These are phyloP conservation scores for Talaromyces rugulosus DNA, from an alignment of 2,329 filamentous ascomycete genomes.

Conservation along the genomic window DNA sequence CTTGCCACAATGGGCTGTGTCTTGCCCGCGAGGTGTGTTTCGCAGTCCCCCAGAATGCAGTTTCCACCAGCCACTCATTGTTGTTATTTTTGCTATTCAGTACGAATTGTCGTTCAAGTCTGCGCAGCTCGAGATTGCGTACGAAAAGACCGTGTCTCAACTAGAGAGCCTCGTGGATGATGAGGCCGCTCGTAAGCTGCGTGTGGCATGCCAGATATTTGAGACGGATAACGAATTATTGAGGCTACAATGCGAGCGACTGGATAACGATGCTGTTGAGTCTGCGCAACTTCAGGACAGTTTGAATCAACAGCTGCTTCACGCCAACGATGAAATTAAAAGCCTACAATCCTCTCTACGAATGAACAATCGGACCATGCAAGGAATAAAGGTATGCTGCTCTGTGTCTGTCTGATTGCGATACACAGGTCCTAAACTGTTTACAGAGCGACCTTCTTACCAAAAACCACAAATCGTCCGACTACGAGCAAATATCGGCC, in stretches of 20 bases:
- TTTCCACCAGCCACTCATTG: not conserved
- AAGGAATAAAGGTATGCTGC: slow-evolving; percentile 50
- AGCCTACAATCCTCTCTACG: slow-evolving; percentile 34
- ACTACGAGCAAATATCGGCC: slow-evolving; percentile 65
- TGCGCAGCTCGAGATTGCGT: slow-evolving; percentile 62
- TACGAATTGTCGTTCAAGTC: slow-evolving; percentile 49
- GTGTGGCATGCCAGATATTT: slow-evolving; percentile 66
- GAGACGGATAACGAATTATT: slow-evolving; percentile 69
- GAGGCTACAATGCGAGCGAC: slow-evolving; percentile 56
- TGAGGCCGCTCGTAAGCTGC: slow-evolving; percentile 68
- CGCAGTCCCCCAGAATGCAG: not conserved
- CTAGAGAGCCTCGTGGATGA: slow-evolving; percentile 67
- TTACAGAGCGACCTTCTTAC: slow-evolving; percentile 66
- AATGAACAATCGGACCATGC: slow-evolving; percentile 50
- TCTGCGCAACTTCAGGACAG: slow-evolving; percentile 40
- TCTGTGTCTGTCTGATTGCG: not conserved
- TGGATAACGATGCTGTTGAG: slow-evolving; percentile 53
- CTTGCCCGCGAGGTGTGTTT: slow-evolving; percentile 22
- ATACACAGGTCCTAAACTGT: slow-evolving; percentile 17
- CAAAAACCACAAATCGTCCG: slow-evolving; percentile 62
- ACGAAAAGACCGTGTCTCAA: slow-evolving; percentile 61
- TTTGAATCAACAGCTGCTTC: slow-evolving; percentile 45
- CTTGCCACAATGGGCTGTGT: slow-evolving; percentile 7
- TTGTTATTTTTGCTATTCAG: not conserved
- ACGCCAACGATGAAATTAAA: slow-evolving; percentile 45